These are phyloP conservation scores for Sclerotinia glacialis DNA, from an alignment of 2,329 filamentous ascomycete genomes.

Conservation along the genomic window DNA sequence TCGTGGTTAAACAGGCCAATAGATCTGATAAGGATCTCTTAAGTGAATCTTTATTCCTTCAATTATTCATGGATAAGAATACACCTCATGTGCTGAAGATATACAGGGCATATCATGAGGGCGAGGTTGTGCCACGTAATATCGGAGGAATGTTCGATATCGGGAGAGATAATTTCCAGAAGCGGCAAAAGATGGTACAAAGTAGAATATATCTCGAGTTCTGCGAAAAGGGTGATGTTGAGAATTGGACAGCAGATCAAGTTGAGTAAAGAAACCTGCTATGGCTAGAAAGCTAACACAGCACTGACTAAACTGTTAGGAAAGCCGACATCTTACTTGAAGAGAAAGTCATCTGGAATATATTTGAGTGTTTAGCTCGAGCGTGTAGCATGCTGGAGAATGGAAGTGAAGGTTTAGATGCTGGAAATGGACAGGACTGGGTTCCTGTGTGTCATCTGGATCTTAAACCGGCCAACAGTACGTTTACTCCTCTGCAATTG, in stretches of 20 bases:
- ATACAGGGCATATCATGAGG: background rate
- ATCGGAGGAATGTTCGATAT: constrained; percentile 7
- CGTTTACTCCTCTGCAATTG: background rate
- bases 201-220: constrained; percentile 10
- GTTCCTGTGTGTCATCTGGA: constrained; percentile 3
- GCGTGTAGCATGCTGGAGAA: background rate
- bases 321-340: background rate
- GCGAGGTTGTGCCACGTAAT: background rate
- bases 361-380: constrained; percentile 10
- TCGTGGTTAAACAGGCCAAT: background rate
- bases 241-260: background rate
- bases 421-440: background rate
- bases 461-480: constrained; percentile 7
- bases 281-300: rapidly evolving
- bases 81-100: background rate
- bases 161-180: background rate
- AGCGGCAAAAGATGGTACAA: background rate
- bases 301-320: background rate
- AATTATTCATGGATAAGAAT: background rate
- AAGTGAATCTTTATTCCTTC: background rate
- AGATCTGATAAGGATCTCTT: background rate
- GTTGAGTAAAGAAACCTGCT: background rate
- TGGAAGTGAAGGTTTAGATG: background rate
- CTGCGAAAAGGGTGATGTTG: background rate
- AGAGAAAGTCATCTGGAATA: constrained; percentile 3